Base-by-base conservation (phyloP, 345 rosid genomes). In the Hevea brasiliensis region DNA sequence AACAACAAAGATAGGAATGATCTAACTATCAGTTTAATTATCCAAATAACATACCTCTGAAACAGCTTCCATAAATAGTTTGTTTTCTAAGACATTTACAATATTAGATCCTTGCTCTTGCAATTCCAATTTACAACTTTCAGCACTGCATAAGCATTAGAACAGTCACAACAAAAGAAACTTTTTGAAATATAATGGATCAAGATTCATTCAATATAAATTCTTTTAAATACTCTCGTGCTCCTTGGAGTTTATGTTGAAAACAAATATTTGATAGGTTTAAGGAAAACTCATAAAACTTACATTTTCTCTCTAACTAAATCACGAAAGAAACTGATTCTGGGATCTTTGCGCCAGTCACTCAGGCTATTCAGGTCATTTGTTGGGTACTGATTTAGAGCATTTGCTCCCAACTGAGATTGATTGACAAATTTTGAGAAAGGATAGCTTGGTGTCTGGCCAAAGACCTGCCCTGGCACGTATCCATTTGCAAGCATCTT, bases 301-400 rank as follows among this genome's bases (percentile, higher is more conserved):
- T 62, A 65, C 76, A 76, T 72, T 68, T 21, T 68, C 21, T 63
- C 21, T 63, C 77, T 67, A 62, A 80, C 68, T 56, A 76, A 65
- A 29, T 26, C 77, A 27, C 63, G 67, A 24, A 72, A 47, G 65
- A 15, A 35, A 56, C 55, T 9, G 62, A 76, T 62, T 62, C 32
- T 62, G 18, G 77, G 68, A 26, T 61, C 62, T 26, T 68, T 62
- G 8, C 63, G 73, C 80, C 74, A 67, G 63, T 67, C 65, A 35
- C 37, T 48, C 26, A 20, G 68, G 14, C 37, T 3, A 64, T 40
- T 51, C 51, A 41, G 37, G 23, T 41, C 62, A 73, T 62, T 50
- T 61, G 21, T 15, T 3, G 41, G 68, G 17, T 12, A 50, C 15
- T 13, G 23, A 73, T 65, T 55, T 8, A 37, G 42, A 42, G 20